phyloP scores from a whole-genome alignment of 306 rosid species.

The Oemleria cerasiformis region DNA sequence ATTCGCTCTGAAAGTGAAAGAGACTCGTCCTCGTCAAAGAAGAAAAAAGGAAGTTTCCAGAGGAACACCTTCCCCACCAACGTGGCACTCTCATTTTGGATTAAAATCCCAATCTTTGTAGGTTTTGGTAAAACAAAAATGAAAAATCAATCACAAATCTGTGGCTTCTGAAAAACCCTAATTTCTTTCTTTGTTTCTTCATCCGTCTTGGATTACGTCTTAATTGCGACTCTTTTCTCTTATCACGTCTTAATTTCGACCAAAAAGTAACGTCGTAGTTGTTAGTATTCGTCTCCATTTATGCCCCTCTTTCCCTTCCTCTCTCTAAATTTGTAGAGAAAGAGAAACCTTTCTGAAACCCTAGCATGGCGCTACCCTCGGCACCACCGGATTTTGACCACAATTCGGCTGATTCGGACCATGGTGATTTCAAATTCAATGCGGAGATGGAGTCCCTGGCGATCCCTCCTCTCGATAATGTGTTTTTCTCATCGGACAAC shows the following conservation, averaged over 20 bases:
- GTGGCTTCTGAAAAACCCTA: background rate
- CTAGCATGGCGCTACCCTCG: constrained; percentile 40
- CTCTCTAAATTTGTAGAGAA: background rate
- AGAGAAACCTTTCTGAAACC: constrained; percentile 11
- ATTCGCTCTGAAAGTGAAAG: background rate
- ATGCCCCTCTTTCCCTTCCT: background rate
- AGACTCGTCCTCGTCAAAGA: background rate
- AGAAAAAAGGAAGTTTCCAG: constrained; percentile 4
- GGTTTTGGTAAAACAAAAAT: too few relatives aligned
- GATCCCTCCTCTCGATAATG: constrained; percentile 57
- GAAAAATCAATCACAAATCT: too few relatives aligned
- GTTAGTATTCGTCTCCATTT: background rate
- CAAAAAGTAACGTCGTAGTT: background rate
- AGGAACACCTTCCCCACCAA: background rate
- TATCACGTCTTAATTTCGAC: background rate
- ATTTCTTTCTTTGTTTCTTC: background rate
- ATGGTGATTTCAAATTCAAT: constrained; percentile 32
- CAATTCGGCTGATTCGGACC: constrained; percentile 18
- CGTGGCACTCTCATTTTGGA: background rate
- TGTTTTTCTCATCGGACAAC: constrained; percentile 33
- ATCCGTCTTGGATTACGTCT: too few relatives aligned
- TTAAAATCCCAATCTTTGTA: background rate
- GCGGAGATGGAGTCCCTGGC: constrained; percentile 41
- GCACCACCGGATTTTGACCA: background rate
- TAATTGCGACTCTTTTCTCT: background rate